Evolutionary conservation across 2,329 filamentous ascomycete species (phyloP), one percentile per base, ranked within the genome.

Genomic region (Rutstroemia sydowiana): DNA sequence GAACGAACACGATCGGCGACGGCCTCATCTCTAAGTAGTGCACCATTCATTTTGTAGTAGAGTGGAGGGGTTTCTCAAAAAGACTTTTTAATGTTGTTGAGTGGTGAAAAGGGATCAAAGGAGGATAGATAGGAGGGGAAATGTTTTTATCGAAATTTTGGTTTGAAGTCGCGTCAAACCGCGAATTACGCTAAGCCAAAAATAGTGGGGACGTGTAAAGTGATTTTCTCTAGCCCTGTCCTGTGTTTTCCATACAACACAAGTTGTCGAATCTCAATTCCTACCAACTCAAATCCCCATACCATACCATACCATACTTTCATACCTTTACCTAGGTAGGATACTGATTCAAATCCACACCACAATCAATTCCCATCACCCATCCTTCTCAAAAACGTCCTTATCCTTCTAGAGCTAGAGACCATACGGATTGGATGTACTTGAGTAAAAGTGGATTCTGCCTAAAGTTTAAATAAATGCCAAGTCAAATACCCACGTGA

Each of bases 1-100:
- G 86, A 82, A 63, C 89, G 86, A 68, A 95, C 82, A 64, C 90
- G 88, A 73, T 95, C 85, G 62, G 82, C 80, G 63, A 85, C 83
- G 59, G 85, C 88, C 70, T 93, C 88, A 76, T 96, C 91, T 70
- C 85, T 82, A 63, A 95, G 80, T 73, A 86, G 82, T 61, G 81
- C 74, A 55, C 75, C 78, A 61, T 90, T 86, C 87, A 93, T 67
- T 23, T 5, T 57, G 11, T 41, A 13, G 14, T 40, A 37, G 16
- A 32, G 2, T 43, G 16, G 36, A 18, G 34, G 48, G 28, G 40
- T 45, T 44, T 45, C n/a, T n/a, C n/a, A n/a, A n/a, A n/a, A n/a
- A n/a, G n/a, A 5, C 36, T 23, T 30, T 32, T 13, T 30, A 11
- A 4, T 20, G 11, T 23, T 21, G 20, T 37, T n/a, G 28, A 40